Evolutionary conservation across 2,329 filamentous ascomycete genomes (phyloP), one percentile per base, ranked within the genome.

Genomic region (Alternaria rosae): DNA sequence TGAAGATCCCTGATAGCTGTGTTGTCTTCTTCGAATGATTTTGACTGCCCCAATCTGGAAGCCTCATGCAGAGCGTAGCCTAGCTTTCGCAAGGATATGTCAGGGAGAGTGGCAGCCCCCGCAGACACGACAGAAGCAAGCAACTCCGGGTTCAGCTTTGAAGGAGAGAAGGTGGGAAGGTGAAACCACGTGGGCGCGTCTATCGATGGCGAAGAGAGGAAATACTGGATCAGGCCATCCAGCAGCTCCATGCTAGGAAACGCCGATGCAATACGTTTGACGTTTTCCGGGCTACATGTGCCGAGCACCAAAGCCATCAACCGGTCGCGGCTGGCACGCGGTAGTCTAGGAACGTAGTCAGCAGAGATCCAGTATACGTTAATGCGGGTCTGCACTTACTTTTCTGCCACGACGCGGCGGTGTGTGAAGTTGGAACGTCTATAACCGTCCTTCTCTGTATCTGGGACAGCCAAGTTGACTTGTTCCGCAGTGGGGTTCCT

Each of bases 251-350:
- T 82, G 1, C 87, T 87, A 0, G 88, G 88, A 65, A 91, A 91
- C 0, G 88, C 88, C 1, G 83, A 85, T 17, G 85, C 86, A 20
- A 87, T 85, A 52, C 81, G 84, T 61, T 67, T 68, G 73, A 84
- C 77, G 77, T 84, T 78, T 76, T 85, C 69, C 3, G 79, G 78
- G 48, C 84, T 85, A 68, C 86, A 89, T 5, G 85, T 87, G 52
- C 84, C 83, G 35, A 92, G 79, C 1, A 92, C 85, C 60, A 91
- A 83, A 11, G 86, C 88, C 57, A 92, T 80, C 1, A 91, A 84
- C 48, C 84, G 85, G 74, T 92, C 90, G 28, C 82, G 77, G 20
- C 79, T 80, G 3, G 76, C 79, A 44, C 79, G 78, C 17, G 77
- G 74, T 4, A 84, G 43, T 58, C 59, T 61, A 32, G 11, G 13